A percentile compares a stretch with the other conserved stretches of the same genome.
Conservation (phyloP, 306 rosid genomes). For the Aeschynomene evenia region DNA sequence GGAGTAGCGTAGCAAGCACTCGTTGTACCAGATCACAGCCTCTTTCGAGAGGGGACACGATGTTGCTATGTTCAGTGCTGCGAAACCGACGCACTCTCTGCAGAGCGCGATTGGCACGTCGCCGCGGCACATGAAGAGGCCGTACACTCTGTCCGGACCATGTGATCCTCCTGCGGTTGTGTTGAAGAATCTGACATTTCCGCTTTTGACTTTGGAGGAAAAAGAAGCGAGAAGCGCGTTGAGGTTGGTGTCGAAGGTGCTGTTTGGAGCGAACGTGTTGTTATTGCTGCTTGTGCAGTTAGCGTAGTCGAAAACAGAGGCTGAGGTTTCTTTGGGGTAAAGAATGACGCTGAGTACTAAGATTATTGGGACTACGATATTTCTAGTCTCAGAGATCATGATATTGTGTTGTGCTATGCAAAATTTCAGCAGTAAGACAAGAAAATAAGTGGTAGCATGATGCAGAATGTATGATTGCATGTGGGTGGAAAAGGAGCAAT, state of each 20-base stretch:
- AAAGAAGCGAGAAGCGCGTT: conserved; percentile 39
- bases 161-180: conserved; percentile 21
- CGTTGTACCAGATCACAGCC: conserved; percentile 52
- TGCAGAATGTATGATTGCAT: too few species aligned
- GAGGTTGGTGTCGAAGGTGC: conserved; percentile 37
- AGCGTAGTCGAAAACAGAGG: conserved; percentile 42
- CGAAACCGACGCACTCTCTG: conserved; percentile 42
- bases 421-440: background rate
- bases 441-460: background rate
- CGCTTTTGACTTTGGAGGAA: conserved; percentile 36
- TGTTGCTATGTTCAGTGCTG: conserved; percentile 13
- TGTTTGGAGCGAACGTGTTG: conserved; percentile 35
- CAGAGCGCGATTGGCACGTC: conserved; percentile 43
- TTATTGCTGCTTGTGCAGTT: conserved; percentile 34
- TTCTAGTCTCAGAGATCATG: background rate
- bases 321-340: conserved; percentile 26
- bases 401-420: conserved; percentile 15
- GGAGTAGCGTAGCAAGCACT: conserved; percentile 44
- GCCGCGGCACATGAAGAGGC: conserved; percentile 49
- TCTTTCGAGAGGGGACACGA: conserved; percentile 31
- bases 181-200: conserved; percentile 38
- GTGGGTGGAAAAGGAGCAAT: background rate
- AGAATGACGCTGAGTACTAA: background rate
- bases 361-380: background rate
- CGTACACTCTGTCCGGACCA: conserved; percentile 26